Evolutionary conservation across 2,329 filamentous ascomycete species (phyloP).

Genomic region (Colletotrichum neosansevieriae): DNA sequence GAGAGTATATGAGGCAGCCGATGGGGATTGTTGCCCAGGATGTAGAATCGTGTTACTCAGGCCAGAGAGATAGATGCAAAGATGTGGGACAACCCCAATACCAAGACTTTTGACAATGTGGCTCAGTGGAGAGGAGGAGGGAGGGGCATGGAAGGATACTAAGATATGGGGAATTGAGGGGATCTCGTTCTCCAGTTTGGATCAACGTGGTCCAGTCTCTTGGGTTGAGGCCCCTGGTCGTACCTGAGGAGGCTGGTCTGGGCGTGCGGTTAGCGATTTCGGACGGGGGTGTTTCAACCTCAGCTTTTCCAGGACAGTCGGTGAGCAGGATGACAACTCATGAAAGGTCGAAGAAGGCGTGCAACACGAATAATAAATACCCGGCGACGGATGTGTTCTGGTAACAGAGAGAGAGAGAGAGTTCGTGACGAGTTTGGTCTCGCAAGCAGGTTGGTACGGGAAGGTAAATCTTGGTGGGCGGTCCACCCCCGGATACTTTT

Average conservation of each 20-base stretch:
- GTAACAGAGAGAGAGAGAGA: neutral
- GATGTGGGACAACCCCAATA: slow-evolving; percentile 27
- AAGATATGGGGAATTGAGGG: slow-evolving; percentile 21
- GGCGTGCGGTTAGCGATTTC: slow-evolving; percentile 20
- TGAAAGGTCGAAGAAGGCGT: neutral
- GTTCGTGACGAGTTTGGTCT: slow-evolving; percentile 10
- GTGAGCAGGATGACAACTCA: neutral
- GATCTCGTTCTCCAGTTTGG: slow-evolving; percentile 23
- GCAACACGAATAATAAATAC: too few relatives aligned
- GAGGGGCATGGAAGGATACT: neutral
- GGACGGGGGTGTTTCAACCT: slow-evolving; percentile 37
- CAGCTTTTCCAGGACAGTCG: slow-evolving; percentile 15
- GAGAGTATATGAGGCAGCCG: neutral
- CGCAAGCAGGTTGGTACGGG: slow-evolving; percentile 5
- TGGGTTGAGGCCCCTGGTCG: slow-evolving; percentile 3
- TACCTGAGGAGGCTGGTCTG: slow-evolving; percentile 15
- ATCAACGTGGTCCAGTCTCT: slow-evolving; percentile 20
- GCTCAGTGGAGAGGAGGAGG: neutral
- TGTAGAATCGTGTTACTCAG: slow-evolving; percentile 4
- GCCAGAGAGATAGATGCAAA: slow-evolving; percentile 14
- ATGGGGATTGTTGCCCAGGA: slow-evolving; percentile 4
- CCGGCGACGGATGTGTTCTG: neutral
- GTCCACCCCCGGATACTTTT: slow-evolving; percentile 2
- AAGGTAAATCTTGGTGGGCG: neutral
- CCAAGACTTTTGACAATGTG: slow-evolving; percentile 5